Percentiles rank a stretch among this genome's conserved stretches.
Evolutionary conservation across 768 basidiomycete species (phyloP).

Genomic region (Pleurotus djamor): DNA sequence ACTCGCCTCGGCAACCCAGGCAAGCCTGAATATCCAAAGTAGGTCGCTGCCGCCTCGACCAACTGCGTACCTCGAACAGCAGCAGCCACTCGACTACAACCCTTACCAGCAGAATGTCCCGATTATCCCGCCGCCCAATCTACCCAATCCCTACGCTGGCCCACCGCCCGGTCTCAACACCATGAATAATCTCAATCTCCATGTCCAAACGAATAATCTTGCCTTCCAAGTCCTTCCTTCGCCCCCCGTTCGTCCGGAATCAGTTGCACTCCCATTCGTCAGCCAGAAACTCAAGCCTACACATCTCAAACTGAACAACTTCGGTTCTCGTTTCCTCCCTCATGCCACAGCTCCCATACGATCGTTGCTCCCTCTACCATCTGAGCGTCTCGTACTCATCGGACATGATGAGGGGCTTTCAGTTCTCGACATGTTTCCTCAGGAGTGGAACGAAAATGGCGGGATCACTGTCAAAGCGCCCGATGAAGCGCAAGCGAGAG

Average conservation of each 20-base stretch:
- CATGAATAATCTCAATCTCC: slow-evolving; percentile 1
- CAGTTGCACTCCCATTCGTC: slow-evolving; percentile 31
- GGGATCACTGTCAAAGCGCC: slow-evolving; percentile 55
- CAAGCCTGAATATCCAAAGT: neutral
- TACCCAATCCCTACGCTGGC: neutral
- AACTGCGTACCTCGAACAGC: neutral
- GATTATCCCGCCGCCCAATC: neutral
- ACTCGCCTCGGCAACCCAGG: neutral
- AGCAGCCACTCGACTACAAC: neutral
- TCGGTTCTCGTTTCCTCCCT: slow-evolving; percentile 84
- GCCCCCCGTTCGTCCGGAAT: neutral
- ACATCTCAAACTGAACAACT: slow-evolving; percentile 69
- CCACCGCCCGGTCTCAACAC: neutral
- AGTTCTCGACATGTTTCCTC: slow-evolving; percentile 80
- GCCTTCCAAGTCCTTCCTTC: neutral
- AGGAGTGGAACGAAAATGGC: slow-evolving; percentile 60
- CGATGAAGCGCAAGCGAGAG: slow-evolving; percentile 63
- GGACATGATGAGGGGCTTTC: slow-evolving; percentile 81
- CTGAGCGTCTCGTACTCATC: slow-evolving; percentile 66
- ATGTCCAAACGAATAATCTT: slow-evolving; percentile 40
- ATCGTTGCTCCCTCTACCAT: slow-evolving; percentile 68
- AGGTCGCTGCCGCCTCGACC: slow-evolving; percentile 1
- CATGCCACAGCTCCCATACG: slow-evolving; percentile 75
- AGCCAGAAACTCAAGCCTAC: slow-evolving; percentile 56
- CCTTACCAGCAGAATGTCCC: neutral